A percentile compares a stretch with the other conserved stretches of the same genome.
Evolutionary conservation across 2,329 filamentous ascomycete species (phyloP).

Genomic region (Trichoderma sp.): DNA sequence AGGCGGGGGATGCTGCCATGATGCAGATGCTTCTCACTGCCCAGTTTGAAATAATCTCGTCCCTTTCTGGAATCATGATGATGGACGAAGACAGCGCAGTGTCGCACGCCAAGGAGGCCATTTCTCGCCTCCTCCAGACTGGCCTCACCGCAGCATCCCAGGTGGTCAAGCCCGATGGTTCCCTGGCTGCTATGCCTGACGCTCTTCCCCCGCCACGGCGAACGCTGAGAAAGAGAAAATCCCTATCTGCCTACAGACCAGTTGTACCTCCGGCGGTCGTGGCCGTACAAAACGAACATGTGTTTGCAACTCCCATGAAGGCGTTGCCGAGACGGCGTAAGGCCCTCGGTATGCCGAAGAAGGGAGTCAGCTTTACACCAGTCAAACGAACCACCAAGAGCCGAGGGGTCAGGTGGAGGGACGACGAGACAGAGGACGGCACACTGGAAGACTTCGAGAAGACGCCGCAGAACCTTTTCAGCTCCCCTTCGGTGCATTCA

Average conservation of each 20-base stretch:
- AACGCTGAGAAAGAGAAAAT: conserved; percentile 75
- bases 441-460: conserved; percentile 87
- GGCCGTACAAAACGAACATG: conserved; percentile 35
- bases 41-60: conserved; percentile 87
- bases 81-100: conserved; percentile 86
- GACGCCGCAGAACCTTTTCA: conserved; percentile 70
- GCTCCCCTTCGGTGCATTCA: conserved; percentile 54
- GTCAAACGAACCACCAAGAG: conserved; percentile 71
- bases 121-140: conserved; percentile 74
- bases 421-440: conserved; percentile 82
- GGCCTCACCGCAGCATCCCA: conserved; percentile 76
- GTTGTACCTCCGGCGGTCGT: conserved; percentile 47
- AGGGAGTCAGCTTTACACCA: conserved; percentile 79
- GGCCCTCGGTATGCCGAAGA: conserved; percentile 57
- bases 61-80: conserved; percentile 75
- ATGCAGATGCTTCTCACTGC: conserved; percentile 84
- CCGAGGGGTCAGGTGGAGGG: conserved; percentile 86
- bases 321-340: conserved; percentile 81
- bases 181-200: conserved; percentile 59
- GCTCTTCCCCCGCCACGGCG: conserved; percentile 70
- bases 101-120: conserved; percentile 72
- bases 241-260: conserved; percentile 44
- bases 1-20: conserved; percentile 71
- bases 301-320: conserved; percentile 59
- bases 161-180: conserved; percentile 86